These are phyloP conservation scores for Chaetomium sp. DNA, from an alignment of 2,329 filamentous ascomycete species.

Conservation along the genomic window DNA sequence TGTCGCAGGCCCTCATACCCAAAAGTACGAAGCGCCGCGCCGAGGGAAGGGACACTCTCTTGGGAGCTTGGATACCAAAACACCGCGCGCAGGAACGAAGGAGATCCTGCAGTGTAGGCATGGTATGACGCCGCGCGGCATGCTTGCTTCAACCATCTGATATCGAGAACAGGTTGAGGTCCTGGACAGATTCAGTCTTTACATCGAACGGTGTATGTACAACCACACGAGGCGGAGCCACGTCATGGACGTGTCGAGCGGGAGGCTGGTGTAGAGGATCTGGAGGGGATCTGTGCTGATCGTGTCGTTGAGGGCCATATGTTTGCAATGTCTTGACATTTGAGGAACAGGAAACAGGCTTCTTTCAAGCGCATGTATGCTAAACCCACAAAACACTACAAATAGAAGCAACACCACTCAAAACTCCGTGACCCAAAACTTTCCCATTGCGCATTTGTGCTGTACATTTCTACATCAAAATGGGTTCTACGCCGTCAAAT, in stretches of 20 bases:
- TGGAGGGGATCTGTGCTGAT: background rate
- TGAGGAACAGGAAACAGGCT: conserved; percentile 1
- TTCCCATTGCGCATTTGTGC: conserved; percentile 1
- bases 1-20: too few species aligned
- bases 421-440: conserved; percentile 7
- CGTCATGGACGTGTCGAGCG: background rate
- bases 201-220: background rate
- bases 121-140: background rate
- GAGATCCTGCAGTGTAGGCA: background rate
- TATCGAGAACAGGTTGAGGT: background rate
- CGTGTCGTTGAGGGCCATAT: background rate
- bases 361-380: conserved; percentile 1
- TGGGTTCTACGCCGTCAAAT: conserved; percentile 20
- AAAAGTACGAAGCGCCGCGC: background rate
- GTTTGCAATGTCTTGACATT: background rate
- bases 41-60: background rate
- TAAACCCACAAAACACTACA: conserved; percentile 3
- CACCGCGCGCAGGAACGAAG: background rate
- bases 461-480: conserved; percentile 23
- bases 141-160: background rate
- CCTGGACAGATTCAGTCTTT: background rate
- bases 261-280: background rate
- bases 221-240: background rate
- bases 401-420: conserved; percentile 8
- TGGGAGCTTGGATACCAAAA: background rate